Percentiles rank a stretch among this genome's conserved stretches.
Evolutionary conservation across 805 yeast species (phyloP).

Genomic region (Geotrichum ghanense): DNA sequence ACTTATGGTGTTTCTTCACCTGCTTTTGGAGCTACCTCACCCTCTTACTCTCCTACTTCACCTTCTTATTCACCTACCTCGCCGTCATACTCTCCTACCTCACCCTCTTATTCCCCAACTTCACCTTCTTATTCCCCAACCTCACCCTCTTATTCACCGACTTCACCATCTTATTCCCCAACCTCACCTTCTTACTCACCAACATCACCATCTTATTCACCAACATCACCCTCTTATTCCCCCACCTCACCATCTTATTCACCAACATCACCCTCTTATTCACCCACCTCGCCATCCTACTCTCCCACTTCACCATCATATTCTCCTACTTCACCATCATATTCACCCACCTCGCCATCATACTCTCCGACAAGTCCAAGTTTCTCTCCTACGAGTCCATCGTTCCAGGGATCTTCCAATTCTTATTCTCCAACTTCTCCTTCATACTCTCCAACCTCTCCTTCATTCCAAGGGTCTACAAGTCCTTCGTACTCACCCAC

Average conservation of each 20-base stretch:
- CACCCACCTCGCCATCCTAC: constrained; percentile 55
- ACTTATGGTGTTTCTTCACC: constrained; percentile 59
- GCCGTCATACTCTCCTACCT: constrained; percentile 70
- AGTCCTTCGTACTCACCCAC: constrained; percentile 40
- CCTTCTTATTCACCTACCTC: constrained; percentile 73
- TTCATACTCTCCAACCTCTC: constrained; percentile 50
- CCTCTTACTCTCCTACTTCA: constrained; percentile 55
- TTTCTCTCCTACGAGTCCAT: constrained; percentile 52
- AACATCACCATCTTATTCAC: constrained; percentile 48
- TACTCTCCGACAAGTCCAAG: constrained; percentile 43
- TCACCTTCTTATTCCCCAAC: constrained; percentile 60
- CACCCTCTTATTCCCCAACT: constrained; percentile 72
- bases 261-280: constrained; percentile 52
- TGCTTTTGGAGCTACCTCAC: constrained; percentile 56
- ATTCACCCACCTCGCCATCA: constrained; percentile 67
- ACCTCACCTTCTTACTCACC: constrained; percentile 50
- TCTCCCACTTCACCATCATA: constrained; percentile 60
- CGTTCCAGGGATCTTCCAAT: constrained; percentile 59
- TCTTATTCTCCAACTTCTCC: constrained; percentile 70
- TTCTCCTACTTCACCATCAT: constrained; percentile 67
- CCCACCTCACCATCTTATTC: constrained; percentile 61
- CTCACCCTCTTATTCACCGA: constrained; percentile 52
- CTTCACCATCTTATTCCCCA: constrained; percentile 62
- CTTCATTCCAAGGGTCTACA: constrained; percentile 30
- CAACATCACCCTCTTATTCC: constrained; percentile 54